A percentile compares a stretch with the other conserved stretches of the same genome.
Conservation (phyloP, 208 protist species). For the Kentomonas sorsogonicus region DNA sequence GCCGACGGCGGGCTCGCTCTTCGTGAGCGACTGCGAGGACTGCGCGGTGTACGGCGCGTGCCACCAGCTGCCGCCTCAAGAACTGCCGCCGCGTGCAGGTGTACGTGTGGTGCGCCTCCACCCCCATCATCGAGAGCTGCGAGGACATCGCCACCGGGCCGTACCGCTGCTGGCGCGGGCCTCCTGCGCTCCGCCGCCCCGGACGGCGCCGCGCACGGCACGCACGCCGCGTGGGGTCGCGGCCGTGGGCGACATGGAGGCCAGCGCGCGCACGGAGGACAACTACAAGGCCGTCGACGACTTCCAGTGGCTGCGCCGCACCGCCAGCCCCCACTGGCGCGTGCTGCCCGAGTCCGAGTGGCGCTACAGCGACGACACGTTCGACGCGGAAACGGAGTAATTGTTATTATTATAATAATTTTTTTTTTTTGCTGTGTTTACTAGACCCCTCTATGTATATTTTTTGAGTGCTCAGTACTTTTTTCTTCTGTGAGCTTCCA, state of each 20-base stretch:
- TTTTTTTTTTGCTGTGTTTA: not conserved
- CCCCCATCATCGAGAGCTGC: constrained; percentile 79
- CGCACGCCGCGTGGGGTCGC: constrained; percentile 56
- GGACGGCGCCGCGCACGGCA: constrained; percentile 21
- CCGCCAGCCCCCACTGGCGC: constrained; percentile 73
- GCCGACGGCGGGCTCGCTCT: constrained; percentile 74
- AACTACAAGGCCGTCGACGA: constrained; percentile 71
- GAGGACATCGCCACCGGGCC: constrained; percentile 64
- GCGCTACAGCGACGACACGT: constrained; percentile 10
- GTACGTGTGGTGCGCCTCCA: constrained; percentile 79
- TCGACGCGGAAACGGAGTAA: constrained; percentile 14
- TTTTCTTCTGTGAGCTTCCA: constrained; percentile 7
- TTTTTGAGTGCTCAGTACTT: constrained; percentile 6
- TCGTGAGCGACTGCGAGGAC: constrained; percentile 55
- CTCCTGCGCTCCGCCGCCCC: constrained; percentile 33
- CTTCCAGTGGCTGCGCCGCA: constrained; percentile 86
- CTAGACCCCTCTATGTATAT: not conserved
- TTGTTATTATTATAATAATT: constrained; percentile 5
- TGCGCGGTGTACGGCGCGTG: constrained; percentile 78
- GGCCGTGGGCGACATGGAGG: constrained; percentile 46
- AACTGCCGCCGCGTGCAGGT: constrained; percentile 56
- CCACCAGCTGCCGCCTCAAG: constrained; percentile 82
- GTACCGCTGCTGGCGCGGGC: constrained; percentile 66
- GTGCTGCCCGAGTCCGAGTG: constrained; percentile 36
- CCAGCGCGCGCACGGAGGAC: constrained; percentile 21